Evolutionary conservation across 2,329 filamentous ascomycete genomes (phyloP).

Genomic region (Myriosclerotinia duriaeana): DNA sequence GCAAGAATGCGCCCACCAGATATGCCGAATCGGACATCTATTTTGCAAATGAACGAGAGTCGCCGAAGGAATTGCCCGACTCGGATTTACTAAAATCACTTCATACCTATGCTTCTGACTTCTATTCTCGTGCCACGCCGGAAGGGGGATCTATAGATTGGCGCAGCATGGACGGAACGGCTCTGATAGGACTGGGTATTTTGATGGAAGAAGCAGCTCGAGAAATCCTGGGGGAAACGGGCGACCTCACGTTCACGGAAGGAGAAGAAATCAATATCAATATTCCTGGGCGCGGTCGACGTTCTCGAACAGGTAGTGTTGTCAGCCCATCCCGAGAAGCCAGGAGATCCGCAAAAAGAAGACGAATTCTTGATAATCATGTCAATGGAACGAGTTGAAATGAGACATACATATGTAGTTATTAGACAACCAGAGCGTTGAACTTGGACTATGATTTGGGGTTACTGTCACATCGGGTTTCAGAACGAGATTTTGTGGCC

Average conservation of each 20-base stretch:
- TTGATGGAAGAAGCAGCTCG: slow-evolving; percentile 69
- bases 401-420: slow-evolving; percentile 6
- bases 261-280: slow-evolving; percentile 38
- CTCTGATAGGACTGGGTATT: slow-evolving; percentile 71
- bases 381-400: slow-evolving; percentile 10
- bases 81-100: slow-evolving; percentile 68
- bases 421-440: slow-evolving; percentile 16
- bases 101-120: slow-evolving; percentile 66
- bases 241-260: slow-evolving; percentile 72
- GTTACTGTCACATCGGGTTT: slow-evolving; percentile 21
- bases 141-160: slow-evolving; percentile 43
- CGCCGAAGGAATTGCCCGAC: slow-evolving; percentile 58
- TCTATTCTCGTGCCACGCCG: slow-evolving; percentile 51
- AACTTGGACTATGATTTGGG: slow-evolving; percentile 16
- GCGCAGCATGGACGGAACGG: slow-evolving; percentile 74
- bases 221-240: slow-evolving; percentile 60
- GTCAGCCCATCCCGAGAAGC: slow-evolving; percentile 12
- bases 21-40: slow-evolving; percentile 73
- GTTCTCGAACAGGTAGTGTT: slow-evolving; percentile 9
- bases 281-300: slow-evolving; percentile 4
- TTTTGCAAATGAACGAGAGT: slow-evolving; percentile 59
- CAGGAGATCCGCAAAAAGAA: slow-evolving; percentile 15
- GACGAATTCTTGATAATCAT: slow-evolving; percentile 19
- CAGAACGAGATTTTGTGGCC: slow-evolving; percentile 16
- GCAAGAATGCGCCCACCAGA: slow-evolving; percentile 61